Evolutionary conservation across 768 basidiomycete species (phyloP).

Genomic region (Artomyces pyxidatus): DNA sequence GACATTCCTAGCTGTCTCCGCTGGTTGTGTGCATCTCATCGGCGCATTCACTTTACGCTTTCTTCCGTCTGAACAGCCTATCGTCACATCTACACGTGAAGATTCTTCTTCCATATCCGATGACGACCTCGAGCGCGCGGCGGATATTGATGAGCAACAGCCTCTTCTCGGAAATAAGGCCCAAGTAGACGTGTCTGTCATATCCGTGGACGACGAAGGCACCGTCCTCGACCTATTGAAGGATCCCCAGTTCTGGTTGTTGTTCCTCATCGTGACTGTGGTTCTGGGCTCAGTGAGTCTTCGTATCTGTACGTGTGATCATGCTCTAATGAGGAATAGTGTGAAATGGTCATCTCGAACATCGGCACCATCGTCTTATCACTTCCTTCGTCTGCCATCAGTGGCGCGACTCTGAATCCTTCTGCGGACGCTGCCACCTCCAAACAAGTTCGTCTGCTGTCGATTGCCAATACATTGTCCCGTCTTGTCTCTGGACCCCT

Average conservation of each 20-base stretch:
- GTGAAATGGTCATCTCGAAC: conserved; percentile 77
- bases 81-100: background rate
- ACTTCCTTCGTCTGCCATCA: conserved; percentile 31
- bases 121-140: conserved; percentile 5
- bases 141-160: conserved; percentile 11
- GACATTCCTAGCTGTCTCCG: conserved; percentile 46
- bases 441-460: conserved; percentile 62
- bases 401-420: conserved; percentile 9
- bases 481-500: conserved; percentile 61
- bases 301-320: background rate
- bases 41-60: conserved; percentile 36
- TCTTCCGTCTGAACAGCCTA: conserved; percentile 22
- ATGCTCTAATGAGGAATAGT: background rate
- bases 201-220: conserved; percentile 22
- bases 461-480: conserved; percentile 62
- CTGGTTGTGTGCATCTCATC: conserved; percentile 44
- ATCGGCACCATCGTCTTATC: conserved; percentile 71
- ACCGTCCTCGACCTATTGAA: conserved; percentile 37
- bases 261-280: conserved; percentile 42
- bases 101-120: conserved; percentile 12
- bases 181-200: conserved; percentile 16
- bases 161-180: conserved; percentile 24
- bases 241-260: conserved; percentile 57
- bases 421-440: conserved; percentile 35
- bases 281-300: conserved; percentile 62